Conservation (phyloP, 345 rosid genomes). For the Excoecaria cochinchinensis region DNA sequence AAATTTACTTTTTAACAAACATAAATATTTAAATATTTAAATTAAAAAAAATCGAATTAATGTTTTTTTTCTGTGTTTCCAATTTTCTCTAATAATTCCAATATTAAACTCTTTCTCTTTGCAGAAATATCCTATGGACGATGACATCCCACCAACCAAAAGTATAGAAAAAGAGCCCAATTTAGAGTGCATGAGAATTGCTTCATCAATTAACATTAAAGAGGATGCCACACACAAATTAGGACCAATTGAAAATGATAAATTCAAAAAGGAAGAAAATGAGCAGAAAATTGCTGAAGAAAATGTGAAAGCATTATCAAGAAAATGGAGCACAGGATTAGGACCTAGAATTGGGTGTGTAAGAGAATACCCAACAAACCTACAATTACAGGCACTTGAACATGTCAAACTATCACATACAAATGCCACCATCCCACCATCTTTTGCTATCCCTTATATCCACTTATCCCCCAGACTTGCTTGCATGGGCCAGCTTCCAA, state of each 20-base stretch:
- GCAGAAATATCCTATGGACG: constrained; percentile 56
- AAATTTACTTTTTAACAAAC: too few relatives aligned
- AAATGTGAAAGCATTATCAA: not conserved
- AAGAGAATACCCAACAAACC: constrained; percentile 40
- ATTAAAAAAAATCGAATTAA: too few relatives aligned
- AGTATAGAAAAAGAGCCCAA: not conserved
- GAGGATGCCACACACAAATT: not conserved
- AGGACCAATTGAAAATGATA: not conserved
- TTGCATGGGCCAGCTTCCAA: too few relatives aligned
- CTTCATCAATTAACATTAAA: not conserved
- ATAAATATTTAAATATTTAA: too few relatives aligned
- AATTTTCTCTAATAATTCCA: not conserved
- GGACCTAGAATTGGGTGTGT: constrained; percentile 48
- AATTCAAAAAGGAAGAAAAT: not conserved
- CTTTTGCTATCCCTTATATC: constrained; percentile 34
- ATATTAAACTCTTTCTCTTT: not conserved
- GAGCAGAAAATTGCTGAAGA: not conserved
- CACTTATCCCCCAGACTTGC: not conserved
- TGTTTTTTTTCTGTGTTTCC: too few relatives aligned
- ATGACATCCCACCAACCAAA: constrained; percentile 38
- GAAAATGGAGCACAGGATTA: constrained; percentile 43
- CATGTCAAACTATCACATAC: constrained; percentile 44
- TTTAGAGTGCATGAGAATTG: not conserved
- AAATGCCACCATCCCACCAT: not conserved
- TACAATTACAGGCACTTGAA: constrained; percentile 40